Conservation (phyloP, 805 yeast genomes). For the Suhomyces sp. region DNA sequence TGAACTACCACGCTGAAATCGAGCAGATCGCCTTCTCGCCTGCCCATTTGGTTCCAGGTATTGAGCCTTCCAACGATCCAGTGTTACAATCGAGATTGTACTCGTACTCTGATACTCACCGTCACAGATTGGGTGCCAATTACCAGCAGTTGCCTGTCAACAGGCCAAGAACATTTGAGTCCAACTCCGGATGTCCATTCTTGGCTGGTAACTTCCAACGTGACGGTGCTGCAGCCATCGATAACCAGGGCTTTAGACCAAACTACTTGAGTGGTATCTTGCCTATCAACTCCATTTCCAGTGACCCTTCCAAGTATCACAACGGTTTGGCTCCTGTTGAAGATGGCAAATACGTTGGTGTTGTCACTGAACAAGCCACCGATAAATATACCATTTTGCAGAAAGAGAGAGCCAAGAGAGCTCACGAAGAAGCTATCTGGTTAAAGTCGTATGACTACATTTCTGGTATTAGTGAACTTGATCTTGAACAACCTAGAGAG, state of each 20-base stretch:
- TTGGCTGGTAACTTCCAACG: conserved; percentile 25
- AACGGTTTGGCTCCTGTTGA: conserved; percentile 21
- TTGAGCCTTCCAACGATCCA: conserved; percentile 81
- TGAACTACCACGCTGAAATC: conserved; percentile 82
- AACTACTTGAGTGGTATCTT: conserved; percentile 47
- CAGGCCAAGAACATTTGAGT: conserved; percentile 33
- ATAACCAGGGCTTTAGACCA: conserved; percentile 45
- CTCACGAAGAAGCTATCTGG: conserved; percentile 38
- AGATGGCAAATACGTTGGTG: conserved; percentile 28
- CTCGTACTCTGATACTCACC: conserved; percentile 82
- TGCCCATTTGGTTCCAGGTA: conserved; percentile 79
- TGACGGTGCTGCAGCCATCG: conserved; percentile 17
- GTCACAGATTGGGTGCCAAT: conserved; percentile 76
- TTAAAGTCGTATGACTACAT: conserved; percentile 34
- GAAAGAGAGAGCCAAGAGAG: conserved; percentile 23
- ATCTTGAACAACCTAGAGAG: conserved; percentile 46
- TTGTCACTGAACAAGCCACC: conserved; percentile 24
- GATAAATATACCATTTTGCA: conserved; percentile 26
- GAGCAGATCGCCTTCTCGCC: conserved; percentile 88
- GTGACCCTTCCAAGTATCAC: conserved; percentile 14
- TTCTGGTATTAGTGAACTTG: conserved; percentile 41
- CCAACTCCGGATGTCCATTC: conserved; percentile 22
- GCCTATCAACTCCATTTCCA: conserved; percentile 27
- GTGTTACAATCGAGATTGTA: conserved; percentile 78
- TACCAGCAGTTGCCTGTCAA: conserved; percentile 86